Conservation (phyloP, 495 filamentous ascomycete genomes). For the Margaritispora aquatica region DNA sequence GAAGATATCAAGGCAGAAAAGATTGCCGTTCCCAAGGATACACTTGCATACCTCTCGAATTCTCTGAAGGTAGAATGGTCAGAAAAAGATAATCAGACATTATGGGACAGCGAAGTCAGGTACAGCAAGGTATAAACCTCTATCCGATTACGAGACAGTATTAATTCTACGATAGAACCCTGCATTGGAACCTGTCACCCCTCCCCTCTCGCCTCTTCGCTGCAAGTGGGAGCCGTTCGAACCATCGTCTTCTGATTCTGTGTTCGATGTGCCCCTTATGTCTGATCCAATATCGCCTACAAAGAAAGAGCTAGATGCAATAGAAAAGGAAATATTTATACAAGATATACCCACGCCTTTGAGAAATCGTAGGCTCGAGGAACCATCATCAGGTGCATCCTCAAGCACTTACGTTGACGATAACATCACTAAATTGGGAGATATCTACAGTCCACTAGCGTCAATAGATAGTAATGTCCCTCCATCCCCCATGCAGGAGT, state of each 20-base stretch:
- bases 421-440: slow-evolving; percentile 12
- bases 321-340: slow-evolving; percentile 36
- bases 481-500: slow-evolving; percentile 20
- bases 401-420: slow-evolving; percentile 16
- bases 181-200: slow-evolving; percentile 40
- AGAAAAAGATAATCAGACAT: slow-evolving; percentile 24
- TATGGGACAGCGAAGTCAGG: slow-evolving; percentile 26
- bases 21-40: slow-evolving; percentile 34
- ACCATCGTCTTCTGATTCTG: slow-evolving; percentile 12
- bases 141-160: slow-evolving; percentile 3
- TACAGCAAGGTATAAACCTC: slow-evolving; percentile 31
- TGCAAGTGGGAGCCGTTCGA: slow-evolving; percentile 34
- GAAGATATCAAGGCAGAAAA: slow-evolving; percentile 33
- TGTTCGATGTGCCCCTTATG: slow-evolving; percentile 43
- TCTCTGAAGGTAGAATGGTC: slow-evolving; percentile 34
- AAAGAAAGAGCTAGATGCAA: slow-evolving; percentile 36
- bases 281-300: slow-evolving; percentile 43
- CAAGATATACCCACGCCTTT: slow-evolving; percentile 24
- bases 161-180: slow-evolving; percentile 25
- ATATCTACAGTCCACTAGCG: slow-evolving; percentile 23
- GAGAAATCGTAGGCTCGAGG: slow-evolving; percentile 10
- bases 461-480: slow-evolving; percentile 19
- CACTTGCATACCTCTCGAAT: slow-evolving; percentile 32
- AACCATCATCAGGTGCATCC: neutral
- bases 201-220: slow-evolving; percentile 50